Percentiles rank a stretch among this genome's conserved stretches.
Conservation (phyloP, 2,329 filamentous ascomycete genomes). For the Ilyonectria destructans region DNA sequence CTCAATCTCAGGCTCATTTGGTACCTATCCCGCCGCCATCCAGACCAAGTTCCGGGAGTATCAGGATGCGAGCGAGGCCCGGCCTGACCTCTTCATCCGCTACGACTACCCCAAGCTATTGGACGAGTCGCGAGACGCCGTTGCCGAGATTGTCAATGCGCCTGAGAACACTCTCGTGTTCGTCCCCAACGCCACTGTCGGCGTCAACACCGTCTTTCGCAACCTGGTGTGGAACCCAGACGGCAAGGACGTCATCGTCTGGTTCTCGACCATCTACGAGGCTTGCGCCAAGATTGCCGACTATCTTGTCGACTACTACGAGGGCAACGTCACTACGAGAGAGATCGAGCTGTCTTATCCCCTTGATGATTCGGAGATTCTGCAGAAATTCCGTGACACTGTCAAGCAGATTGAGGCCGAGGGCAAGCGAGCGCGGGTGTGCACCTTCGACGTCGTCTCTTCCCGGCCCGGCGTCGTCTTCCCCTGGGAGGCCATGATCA, state of each 20-base stretch:
- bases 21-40: slow-evolving; percentile 79
- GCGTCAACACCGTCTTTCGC: slow-evolving; percentile 84
- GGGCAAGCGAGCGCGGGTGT: slow-evolving; percentile 77
- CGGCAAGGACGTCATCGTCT: slow-evolving; percentile 84
- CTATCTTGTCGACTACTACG: slow-evolving; percentile 79
- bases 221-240: slow-evolving; percentile 79
- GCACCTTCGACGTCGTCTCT: slow-evolving; percentile 83
- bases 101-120: slow-evolving; percentile 76
- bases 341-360: slow-evolving; percentile 79
- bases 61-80: slow-evolving; percentile 77
- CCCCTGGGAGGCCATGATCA: slow-evolving; percentile 80
- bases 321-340: slow-evolving; percentile 59
- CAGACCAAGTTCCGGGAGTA: slow-evolving; percentile 73
- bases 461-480: slow-evolving; percentile 85
- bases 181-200: slow-evolving; percentile 85
- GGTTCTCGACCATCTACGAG: slow-evolving; percentile 85
- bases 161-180: slow-evolving; percentile 80
- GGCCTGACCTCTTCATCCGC: slow-evolving; percentile 84
- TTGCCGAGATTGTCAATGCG: slow-evolving; percentile 78
- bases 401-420: slow-evolving; percentile 67
- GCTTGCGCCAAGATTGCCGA: slow-evolving; percentile 82
- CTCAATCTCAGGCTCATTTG: slow-evolving; percentile 78
- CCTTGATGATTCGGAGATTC: slow-evolving; percentile 77
- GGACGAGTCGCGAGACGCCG: slow-evolving; percentile 77
- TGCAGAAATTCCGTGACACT: slow-evolving; percentile 72